Base-by-base conservation (phyloP, 2,329 filamentous ascomycete genomes). In the Laburnicola sp. region DNA sequence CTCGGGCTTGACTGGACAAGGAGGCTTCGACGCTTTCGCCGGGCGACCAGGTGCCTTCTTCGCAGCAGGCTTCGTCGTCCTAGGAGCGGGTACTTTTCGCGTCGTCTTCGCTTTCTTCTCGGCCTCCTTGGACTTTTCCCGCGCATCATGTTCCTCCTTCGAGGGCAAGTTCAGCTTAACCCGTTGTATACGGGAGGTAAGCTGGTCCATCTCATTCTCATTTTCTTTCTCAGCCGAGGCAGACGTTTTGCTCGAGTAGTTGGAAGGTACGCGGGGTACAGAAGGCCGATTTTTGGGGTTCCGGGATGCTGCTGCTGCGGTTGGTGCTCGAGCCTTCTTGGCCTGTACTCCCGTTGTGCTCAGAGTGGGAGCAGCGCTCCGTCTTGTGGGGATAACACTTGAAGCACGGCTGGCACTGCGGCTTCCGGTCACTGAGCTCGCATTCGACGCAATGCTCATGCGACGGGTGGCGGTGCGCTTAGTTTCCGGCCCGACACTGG, bases 141-240 rank as follows among this genome's bases (percentile, higher is more conserved):
- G 71, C 6, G 75, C 76, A 26, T 82, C 80, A 53, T 84, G 76
- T 60, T 85, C 82, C 60, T 85, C 82, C 22, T 77, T 77, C 0
- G 80, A 76, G 0, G 81, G 80, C 45, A 85, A 73, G 54, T 83
- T 84, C 41, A 86, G 64, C 22, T 82, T 85, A 48, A 86, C 80
- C 26, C 79, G 80, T 62, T 81, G 81, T 53, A 85, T 66, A 3
- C 80, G 80, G 2, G 76, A 74, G 1, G 80, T 74, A 25, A 85
- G 66, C 16, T 71, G 73, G 38, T 84, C 81, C 38, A 84, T 64
- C 11, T 71, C 63, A 46, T 66, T 62, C 42, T 55, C 60, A 9
- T 59, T 65, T 31, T 56, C 65, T 25, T 69, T 69, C 39, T 66
- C 64, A 30, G 59, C 64, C 2, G 54, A 40, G 4, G 52, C 30